Conservation (phyloP, 2,329 filamentous ascomycete genomes). For the Thermochaetoides dissita region DNA sequence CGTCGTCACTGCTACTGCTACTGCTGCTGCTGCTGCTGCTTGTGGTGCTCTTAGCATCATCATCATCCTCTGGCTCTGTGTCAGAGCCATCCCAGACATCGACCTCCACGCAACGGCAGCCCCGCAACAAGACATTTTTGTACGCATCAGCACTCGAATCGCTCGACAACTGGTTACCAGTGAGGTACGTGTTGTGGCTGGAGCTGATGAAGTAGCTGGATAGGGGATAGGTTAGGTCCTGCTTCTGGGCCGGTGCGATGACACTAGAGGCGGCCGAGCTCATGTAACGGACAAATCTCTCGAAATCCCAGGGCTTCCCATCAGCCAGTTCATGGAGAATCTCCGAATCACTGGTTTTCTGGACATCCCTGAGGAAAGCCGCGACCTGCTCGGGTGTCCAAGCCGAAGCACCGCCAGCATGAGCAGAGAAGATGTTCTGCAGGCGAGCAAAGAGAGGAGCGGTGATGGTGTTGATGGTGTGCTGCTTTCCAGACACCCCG, state of each 20-base stretch:
- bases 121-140: slow-evolving; percentile 66
- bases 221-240: slow-evolving; percentile 59
- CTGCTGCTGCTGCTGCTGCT: slow-evolving; percentile 9
- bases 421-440: slow-evolving; percentile 30
- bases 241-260: slow-evolving; percentile 25
- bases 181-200: slow-evolving; percentile 88
- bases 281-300: slow-evolving; percentile 42
- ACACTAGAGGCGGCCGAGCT: slow-evolving; percentile 32
- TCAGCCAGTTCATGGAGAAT: slow-evolving; percentile 9
- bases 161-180: slow-evolving; percentile 77
- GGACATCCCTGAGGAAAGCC: slow-evolving; percentile 32
- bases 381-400: slow-evolving; percentile 34
- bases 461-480: slow-evolving; percentile 28
- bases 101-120: slow-evolving; percentile 84
- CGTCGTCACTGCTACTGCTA: slow-evolving; percentile 34
- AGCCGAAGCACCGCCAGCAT: slow-evolving; percentile 26
- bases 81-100: slow-evolving; percentile 87
- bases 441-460: slow-evolving; percentile 28
- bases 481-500: slow-evolving; percentile 29
- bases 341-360: slow-evolving; percentile 26
- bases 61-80: slow-evolving; percentile 27
- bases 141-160: slow-evolving; percentile 80
- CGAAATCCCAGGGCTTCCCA: slow-evolving; percentile 28
- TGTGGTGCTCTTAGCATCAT: slow-evolving; percentile 17
- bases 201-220: slow-evolving; percentile 90